Conservation (phyloP, 148 eudicot genomes). For the Chenopodium formosanum region DNA sequence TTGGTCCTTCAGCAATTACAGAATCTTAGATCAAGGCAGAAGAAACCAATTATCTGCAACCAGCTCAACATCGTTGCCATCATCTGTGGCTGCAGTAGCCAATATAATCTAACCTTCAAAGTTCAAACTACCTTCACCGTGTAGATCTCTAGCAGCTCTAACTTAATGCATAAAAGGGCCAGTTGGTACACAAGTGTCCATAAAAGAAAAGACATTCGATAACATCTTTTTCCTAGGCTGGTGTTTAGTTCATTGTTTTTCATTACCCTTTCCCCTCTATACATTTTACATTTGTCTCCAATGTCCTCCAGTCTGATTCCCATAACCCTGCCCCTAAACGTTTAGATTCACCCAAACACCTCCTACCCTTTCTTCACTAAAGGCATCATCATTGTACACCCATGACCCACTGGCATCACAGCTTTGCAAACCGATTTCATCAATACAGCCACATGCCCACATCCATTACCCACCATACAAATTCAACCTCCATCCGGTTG, state of each 20-base stretch:
- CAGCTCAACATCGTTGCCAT: not conserved
- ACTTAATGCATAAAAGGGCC: too few species aligned
- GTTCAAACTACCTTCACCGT: not conserved
- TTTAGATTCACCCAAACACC: not conserved
- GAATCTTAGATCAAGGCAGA: not conserved
- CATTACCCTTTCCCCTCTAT: not conserved
- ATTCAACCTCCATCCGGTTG: not conserved
- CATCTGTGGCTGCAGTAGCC: not conserved
- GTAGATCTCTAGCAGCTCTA: not conserved
- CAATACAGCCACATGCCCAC: not conserved
- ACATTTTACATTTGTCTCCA: not conserved
- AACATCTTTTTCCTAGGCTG: too few species aligned
- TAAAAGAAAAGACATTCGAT: too few species aligned
- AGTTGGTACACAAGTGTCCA: too few species aligned
- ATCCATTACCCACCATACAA: not conserved
- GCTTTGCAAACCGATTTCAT: not conserved
- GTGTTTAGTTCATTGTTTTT: too few species aligned
- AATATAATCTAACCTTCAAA: too few species aligned
- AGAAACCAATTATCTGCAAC: not conserved
- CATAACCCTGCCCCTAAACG: not conserved
- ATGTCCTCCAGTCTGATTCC: not conserved
- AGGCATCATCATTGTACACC: not conserved
- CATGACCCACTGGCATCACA: not conserved
- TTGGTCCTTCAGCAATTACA: not conserved
- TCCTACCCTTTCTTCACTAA: not conserved